Percentiles rank a stretch among this genome's conserved stretches.
Conservation (phyloP, 2,329 filamentous ascomycete species). For the Aureobasidium musti region DNA sequence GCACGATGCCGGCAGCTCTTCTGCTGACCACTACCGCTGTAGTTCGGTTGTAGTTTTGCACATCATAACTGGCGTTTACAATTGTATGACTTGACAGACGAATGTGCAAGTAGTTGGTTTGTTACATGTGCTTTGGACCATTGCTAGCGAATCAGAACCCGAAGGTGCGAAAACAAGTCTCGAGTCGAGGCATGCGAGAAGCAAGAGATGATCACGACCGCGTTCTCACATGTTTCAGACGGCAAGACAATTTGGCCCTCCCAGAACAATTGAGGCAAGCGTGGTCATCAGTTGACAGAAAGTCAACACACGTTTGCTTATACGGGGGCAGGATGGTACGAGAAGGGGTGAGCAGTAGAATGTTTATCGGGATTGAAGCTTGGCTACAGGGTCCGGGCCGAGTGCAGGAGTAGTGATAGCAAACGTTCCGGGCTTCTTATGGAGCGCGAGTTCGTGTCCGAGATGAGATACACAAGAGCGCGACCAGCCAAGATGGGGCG, state of each 20-base stretch:
- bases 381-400: constrained; percentile 6
- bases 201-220: too few species aligned
- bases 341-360: constrained; percentile 3
- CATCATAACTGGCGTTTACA: too few species aligned
- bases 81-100: too few species aligned
- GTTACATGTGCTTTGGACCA: too few species aligned
- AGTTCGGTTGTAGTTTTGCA: too few species aligned
- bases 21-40: too few species aligned
- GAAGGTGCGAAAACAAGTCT: background rate
- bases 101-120: too few species aligned
- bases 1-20: too few species aligned
- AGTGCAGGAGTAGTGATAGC: background rate
- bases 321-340: background rate
- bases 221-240: too few species aligned
- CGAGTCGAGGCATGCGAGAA: background rate
- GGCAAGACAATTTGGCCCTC: too few species aligned
- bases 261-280: too few species aligned
- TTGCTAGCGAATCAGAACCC: too few species aligned
- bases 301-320: background rate
- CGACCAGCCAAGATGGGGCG: background rate
- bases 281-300: background rate
- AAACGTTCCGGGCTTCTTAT: constrained; percentile 5
- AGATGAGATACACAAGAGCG: background rate
- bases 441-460: background rate
- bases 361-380: constrained; percentile 8